phyloP scores from a whole-genome alignment of 208 protist genomes.

The Acanthamoeba royreba region DNA sequence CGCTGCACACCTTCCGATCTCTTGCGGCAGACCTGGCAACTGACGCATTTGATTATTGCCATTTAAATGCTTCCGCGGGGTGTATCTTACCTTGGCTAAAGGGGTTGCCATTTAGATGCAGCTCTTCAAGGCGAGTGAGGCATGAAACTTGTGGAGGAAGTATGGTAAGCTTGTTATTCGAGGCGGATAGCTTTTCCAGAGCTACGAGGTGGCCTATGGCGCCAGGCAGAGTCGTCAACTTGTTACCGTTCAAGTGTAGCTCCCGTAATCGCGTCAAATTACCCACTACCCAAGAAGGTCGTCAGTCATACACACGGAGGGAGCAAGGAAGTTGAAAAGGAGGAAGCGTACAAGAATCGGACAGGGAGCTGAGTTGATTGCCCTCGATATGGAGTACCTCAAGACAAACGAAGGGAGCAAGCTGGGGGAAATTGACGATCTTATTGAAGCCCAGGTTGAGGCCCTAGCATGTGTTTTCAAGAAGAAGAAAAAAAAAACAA shows the following conservation, averaged over 20 bases:
- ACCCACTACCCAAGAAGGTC: background rate
- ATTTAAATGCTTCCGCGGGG: no score
- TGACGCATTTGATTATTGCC: no score
- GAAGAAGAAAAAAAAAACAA: background rate
- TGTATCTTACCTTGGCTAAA: background rate
- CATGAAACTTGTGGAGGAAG: conserved; percentile 43
- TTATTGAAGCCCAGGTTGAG: conserved; percentile 44
- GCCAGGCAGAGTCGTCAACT: conserved; percentile 26
- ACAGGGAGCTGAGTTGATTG: conserved; percentile 46
- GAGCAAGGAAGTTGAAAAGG: background rate
- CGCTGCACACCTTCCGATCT: conserved; percentile 39
- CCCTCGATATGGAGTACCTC: conserved; percentile 46
- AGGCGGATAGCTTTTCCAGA: conserved; percentile 17
- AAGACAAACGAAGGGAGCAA: conserved; percentile 8
- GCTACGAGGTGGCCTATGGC: conserved; percentile 3
- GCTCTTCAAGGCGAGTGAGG: background rate
- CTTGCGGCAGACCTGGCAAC: background rate
- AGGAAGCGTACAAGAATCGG: background rate
- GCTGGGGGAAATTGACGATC: background rate
- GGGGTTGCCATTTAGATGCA: background rate
- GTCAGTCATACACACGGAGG: background rate
- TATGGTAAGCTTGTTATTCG: conserved; percentile 40
- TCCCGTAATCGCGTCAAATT: background rate
- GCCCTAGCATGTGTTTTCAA: background rate
- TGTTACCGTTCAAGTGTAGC: conserved; percentile 48